phyloP scores from a whole-genome alignment of 352 stramenopile species.

The Phytophthora pini region DNA sequence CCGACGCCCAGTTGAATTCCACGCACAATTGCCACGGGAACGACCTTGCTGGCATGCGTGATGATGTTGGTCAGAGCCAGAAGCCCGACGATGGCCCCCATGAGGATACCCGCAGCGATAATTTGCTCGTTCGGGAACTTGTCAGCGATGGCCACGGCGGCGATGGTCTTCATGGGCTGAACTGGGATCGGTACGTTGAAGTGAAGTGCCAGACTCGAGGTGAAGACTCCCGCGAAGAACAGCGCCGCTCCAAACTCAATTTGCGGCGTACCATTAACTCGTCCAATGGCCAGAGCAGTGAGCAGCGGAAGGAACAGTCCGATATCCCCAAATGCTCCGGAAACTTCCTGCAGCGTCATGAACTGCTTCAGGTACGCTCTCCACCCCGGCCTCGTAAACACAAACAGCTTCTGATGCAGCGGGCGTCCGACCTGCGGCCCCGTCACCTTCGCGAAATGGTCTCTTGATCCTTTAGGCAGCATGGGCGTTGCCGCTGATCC shows the following conservation, averaged over 20 bases:
- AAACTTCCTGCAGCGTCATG: conserved; percentile 81
- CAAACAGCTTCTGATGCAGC: conserved; percentile 57
- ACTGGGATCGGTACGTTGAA: conserved; percentile 96
- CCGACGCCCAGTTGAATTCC: conserved; percentile 94
- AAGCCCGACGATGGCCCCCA: conserved; percentile 67
- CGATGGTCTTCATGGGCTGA: conserved; percentile 96
- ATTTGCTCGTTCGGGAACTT: conserved; percentile 81
- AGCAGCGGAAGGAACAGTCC: conserved; percentile 94
- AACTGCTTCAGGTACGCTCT: conserved; percentile 67
- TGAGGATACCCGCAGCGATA: conserved; percentile 87
- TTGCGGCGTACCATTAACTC: conserved; percentile 67
- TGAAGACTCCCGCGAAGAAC: conserved; percentile 93
- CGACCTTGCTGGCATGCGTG: conserved; percentile 87
- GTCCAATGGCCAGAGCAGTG: conserved; percentile 87
- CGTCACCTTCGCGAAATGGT: conserved; percentile 50
- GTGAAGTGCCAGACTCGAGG: conserved; percentile 80
- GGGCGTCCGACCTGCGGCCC: conserved; percentile 56
- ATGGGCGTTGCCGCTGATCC: conserved; percentile 34
- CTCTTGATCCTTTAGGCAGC: conserved; percentile 33
- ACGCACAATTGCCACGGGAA: conserved; percentile 90
- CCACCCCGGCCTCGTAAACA: conserved; percentile 66
- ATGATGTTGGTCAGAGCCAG: conserved; percentile 91
- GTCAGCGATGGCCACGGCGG: conserved; percentile 89
- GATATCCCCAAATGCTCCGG: conserved; percentile 93
- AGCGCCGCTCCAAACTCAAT: conserved; percentile 91